phyloP scores from a whole-genome alignment of 495 filamentous ascomycete genomes.

The Penicillium maclennaniae region DNA sequence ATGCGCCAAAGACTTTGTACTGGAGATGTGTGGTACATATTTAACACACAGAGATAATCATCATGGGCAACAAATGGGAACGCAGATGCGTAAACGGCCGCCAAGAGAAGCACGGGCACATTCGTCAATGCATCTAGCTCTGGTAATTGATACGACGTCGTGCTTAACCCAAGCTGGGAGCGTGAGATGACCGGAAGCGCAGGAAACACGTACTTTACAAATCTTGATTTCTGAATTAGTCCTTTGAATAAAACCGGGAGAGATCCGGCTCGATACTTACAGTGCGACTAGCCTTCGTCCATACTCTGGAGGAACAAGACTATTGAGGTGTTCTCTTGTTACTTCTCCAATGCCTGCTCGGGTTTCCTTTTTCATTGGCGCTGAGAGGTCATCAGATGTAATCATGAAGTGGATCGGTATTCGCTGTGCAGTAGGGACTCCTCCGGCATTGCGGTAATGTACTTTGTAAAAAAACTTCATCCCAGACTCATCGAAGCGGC shows the following conservation, averaged over 20 bases:
- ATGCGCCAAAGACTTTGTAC: slow-evolving; percentile 31
- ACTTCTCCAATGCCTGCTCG: slow-evolving; percentile 14
- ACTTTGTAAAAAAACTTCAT: slow-evolving; percentile 34
- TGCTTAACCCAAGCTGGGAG: slow-evolving; percentile 24
- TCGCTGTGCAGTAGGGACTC: slow-evolving; percentile 29
- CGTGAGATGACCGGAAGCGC: slow-evolving; percentile 30
- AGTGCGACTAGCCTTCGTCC: slow-evolving; percentile 27
- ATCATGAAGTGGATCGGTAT: slow-evolving; percentile 38
- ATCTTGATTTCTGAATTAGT: slow-evolving; percentile 10
- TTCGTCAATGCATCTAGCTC: slow-evolving; percentile 16
- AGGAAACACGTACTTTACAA: slow-evolving; percentile 32
- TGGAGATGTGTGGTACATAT: slow-evolving; percentile 28
- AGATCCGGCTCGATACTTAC: slow-evolving; percentile 8
- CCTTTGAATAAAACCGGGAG: no score
- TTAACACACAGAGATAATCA: slow-evolving; percentile 29
- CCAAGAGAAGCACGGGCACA: slow-evolving; percentile 30
- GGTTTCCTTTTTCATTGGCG: slow-evolving; percentile 22
- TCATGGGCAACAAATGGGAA: slow-evolving; percentile 32
- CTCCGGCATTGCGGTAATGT: slow-evolving; percentile 36
- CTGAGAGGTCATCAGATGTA: slow-evolving; percentile 24
- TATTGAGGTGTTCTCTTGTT: slow-evolving; percentile 25
- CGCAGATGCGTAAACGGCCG: slow-evolving; percentile 36
- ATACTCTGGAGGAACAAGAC: slow-evolving; percentile 26
- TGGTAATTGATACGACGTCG: slow-evolving; percentile 15
- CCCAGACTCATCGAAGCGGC: slow-evolving; percentile 34